phyloP scores from a whole-genome alignment of 371 early-diverging fungal species.

The Mortierella sp. region DNA sequence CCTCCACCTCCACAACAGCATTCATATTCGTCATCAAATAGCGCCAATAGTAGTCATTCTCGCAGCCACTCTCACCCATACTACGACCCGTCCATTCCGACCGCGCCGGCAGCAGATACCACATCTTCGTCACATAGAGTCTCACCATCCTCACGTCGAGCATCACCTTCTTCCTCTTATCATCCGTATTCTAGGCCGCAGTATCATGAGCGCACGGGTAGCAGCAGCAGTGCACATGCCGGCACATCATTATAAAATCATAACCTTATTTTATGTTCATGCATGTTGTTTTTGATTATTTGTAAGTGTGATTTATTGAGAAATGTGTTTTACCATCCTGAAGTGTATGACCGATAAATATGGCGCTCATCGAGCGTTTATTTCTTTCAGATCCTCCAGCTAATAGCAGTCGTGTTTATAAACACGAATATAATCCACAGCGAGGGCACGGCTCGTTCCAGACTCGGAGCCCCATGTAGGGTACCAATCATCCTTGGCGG shows the following conservation, averaged over 20 bases:
- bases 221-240: slow-evolving; percentile 11
- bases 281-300: no score
- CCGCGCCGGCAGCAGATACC: slow-evolving; percentile 15
- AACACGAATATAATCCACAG: slow-evolving; percentile 67
- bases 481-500: slow-evolving; percentile 63
- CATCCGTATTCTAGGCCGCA: slow-evolving; percentile 21
- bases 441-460: slow-evolving; percentile 62
- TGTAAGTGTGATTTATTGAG: background rate
- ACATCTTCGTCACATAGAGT: background rate
- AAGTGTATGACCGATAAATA: background rate
- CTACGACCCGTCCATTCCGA: slow-evolving; percentile 22
- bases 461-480: slow-evolving; percentile 67
- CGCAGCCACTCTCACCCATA: slow-evolving; percentile 16
- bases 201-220: slow-evolving; percentile 23
- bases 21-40: slow-evolving; percentile 3
- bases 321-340: background rate
- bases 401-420: slow-evolving; percentile 37
- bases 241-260: slow-evolving; percentile 4
- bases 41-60: slow-evolving; percentile 9
- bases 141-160: slow-evolving; percentile 4
- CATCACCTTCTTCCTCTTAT: slow-evolving; percentile 7
- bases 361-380: background rate
- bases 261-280: no score
- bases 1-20: slow-evolving; percentile 13
- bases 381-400: background rate